A percentile compares a stretch with the other conserved stretches of the same genome.
Evolutionary conservation across 192 early-diverging fungal genomes (phyloP).

Genomic region (Coemansia sp.): DNA sequence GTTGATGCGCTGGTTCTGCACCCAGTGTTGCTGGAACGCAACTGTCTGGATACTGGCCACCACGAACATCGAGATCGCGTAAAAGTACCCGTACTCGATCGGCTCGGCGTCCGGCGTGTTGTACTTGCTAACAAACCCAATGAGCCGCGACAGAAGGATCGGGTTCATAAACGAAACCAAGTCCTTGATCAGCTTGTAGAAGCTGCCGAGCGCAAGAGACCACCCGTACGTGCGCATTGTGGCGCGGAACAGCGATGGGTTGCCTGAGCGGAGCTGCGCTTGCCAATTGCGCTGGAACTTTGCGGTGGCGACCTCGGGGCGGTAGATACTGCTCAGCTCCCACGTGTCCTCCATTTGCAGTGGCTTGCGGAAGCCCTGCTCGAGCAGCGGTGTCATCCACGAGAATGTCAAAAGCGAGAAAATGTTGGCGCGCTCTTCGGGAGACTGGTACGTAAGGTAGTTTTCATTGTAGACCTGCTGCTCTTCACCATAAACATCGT

Average conservation of each 20-base stretch:
- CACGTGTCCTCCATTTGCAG: conserved; percentile 80
- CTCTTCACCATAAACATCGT: conserved; percentile 9
- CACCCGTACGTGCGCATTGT: conserved; percentile 67
- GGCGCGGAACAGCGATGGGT: conserved; percentile 73
- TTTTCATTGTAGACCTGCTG: background rate
- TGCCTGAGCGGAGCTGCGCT: conserved; percentile 59
- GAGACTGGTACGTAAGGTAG: conserved; percentile 36
- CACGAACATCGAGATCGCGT: conserved; percentile 81
- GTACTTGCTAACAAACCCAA: conserved; percentile 67
- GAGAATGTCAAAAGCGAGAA: conserved; percentile 81
- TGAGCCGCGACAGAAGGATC: conserved; percentile 72
- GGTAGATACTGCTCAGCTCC: conserved; percentile 65
- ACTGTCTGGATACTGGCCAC: conserved; percentile 80
- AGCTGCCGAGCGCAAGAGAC: conserved; percentile 69
- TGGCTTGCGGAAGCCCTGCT: conserved; percentile 72
- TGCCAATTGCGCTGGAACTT: conserved; percentile 79
- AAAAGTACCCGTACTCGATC: conserved; percentile 73
- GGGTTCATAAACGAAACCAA: conserved; percentile 84
- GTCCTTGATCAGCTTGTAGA: conserved; percentile 84
- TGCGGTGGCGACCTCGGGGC: conserved; percentile 63
- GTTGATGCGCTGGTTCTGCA: conserved; percentile 78
- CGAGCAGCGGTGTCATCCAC: conserved; percentile 90
- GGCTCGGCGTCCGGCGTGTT: conserved; percentile 60
- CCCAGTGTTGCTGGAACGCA: conserved; percentile 92
- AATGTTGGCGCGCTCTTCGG: conserved; percentile 80